Base-by-base conservation (phyloP, 2,329 filamentous ascomycete genomes). In the Pezicula carpinea region DNA sequence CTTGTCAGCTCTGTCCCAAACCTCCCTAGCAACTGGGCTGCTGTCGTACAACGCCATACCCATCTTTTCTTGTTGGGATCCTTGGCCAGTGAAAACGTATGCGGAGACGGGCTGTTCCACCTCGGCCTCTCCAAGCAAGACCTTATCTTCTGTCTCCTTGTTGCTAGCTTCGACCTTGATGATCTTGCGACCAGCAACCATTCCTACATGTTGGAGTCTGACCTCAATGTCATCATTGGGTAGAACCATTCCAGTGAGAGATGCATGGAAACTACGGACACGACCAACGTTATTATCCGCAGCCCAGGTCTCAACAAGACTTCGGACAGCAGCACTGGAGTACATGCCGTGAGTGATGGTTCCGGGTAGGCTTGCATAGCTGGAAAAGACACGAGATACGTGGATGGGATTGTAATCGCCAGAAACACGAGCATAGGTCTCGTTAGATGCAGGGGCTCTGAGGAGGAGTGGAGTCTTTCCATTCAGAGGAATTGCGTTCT, bases 271-370 rank as follows among this genome's bases (percentile, higher is more conserved):
- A 71, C 92, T 96, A 62, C 93, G 85, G 44, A 99, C 92, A 60
- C 93, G 92, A 38, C 93, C 92, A 60, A 97, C 85, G 65, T 99
- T 93, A 77, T 99, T 99, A 74, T 99, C 95, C 0, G 92, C 93
- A 44, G 95, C 93, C 93, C 93, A 99, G 0, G 90, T 99, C 76
- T 99, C 93, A 6, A 99, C 91, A 44, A 99, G 75, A 65, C 90
- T 95, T 61, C 95, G 86, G 22, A 99, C 93, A 32, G 93, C 89
- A 56, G 93, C 93, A 69, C 92, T 97, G 2, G 92, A 95, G 77
- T 97, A 99, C 93, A 99, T 99, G 65, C 93, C 93, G 66, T 99
- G 93, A 1, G 93, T 99, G 63, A 99, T 99, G 38, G 93, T 99
- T 42, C 93, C 95, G 1, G 91, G 91, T 14, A 99, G 78, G 66